Conservation (phyloP, 805 yeast genomes). For the Spathaspora passalidarum region DNA sequence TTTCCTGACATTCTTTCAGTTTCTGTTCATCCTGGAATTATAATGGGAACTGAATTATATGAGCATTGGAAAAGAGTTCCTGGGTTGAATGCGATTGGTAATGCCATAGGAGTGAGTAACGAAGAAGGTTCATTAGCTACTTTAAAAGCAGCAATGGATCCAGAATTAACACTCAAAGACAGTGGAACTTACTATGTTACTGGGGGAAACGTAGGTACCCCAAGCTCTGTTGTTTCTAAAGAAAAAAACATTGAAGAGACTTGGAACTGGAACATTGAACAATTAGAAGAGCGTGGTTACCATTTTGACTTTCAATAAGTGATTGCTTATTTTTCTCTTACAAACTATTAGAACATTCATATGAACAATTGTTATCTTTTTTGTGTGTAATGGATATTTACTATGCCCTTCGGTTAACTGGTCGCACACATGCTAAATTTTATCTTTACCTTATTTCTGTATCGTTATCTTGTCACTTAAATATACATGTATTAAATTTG, state of each 20-base stretch:
- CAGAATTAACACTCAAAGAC: constrained; percentile 17
- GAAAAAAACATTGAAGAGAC: constrained; percentile 19
- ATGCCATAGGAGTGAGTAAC: constrained; percentile 22
- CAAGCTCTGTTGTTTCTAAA: constrained; percentile 23
- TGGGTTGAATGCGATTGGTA: constrained; percentile 19
- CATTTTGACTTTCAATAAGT: constrained; percentile 1
- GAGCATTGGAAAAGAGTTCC: constrained; percentile 25
- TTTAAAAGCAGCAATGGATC: constrained; percentile 32
- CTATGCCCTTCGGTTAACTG: no score
- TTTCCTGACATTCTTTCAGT: constrained; percentile 30
- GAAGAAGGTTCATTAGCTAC: constrained; percentile 37
- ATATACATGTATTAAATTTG: no score
- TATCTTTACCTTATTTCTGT: no score
- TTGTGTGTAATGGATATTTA: no score
- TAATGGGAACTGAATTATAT: constrained; percentile 33
- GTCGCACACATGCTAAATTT: no score
- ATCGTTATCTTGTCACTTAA: no score
- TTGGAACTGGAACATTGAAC: constrained; percentile 26
- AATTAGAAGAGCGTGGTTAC: constrained; percentile 18
- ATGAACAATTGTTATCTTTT: no score
- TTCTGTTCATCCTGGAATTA: constrained; percentile 40
- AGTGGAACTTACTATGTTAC: constrained; percentile 29
- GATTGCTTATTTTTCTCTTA: not conserved
- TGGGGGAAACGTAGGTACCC: constrained; percentile 26
- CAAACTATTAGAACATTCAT: no score